Base-by-base conservation (phyloP, 495 filamentous ascomycete species). In the Xeromyces bisporus region DNA sequence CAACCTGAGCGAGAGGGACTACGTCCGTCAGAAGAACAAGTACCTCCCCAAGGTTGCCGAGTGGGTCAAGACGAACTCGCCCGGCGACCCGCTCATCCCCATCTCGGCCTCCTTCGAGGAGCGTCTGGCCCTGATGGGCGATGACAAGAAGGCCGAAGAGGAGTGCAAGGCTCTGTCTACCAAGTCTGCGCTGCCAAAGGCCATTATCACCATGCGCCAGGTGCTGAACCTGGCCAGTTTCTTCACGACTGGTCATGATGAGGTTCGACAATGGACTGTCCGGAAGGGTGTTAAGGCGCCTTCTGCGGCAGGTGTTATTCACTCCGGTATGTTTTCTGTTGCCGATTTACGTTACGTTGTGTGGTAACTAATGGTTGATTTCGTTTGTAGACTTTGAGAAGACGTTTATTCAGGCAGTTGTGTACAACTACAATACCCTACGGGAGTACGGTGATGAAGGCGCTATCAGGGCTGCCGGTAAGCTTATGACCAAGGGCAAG, bases 11-110 rank as follows among this genome's bases (percentile, higher is more conserved):
- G 91, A 99, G 64, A 85, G 73, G 56, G 91, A 96, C 58, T 99
- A 87, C 56, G 80, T 94, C 56, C 80, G 89, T 44, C 86, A 94
- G 66, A 96, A 94, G 75, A 99, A 96, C 72, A 96, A 96, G 74
- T 75, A 96, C 65, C 77, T 96, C 10, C 66, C 78, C 38, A 85
- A 85, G 62, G 78, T 99, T 46, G 78, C 77, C 40, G 73, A 80
- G 46, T 96, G 89, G 87, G 71, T 96, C 58, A 87, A 94, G 58
- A 69, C 78, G 43, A 66, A 96, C 57, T 81, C 85, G 2, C 50
- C 71, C 16, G 86, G 84, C 29, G 84, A 93, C 44, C 77, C 85
- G 20, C 76, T 96, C 46, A 76, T 99, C 27, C 91, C 89, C 27
- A 72, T 99, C 49, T 96, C 89, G 1, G 75, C 92, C 30, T 73